Base-by-base conservation (phyloP, 305 asterid genomes). In the Striga hermonthica region DNA sequence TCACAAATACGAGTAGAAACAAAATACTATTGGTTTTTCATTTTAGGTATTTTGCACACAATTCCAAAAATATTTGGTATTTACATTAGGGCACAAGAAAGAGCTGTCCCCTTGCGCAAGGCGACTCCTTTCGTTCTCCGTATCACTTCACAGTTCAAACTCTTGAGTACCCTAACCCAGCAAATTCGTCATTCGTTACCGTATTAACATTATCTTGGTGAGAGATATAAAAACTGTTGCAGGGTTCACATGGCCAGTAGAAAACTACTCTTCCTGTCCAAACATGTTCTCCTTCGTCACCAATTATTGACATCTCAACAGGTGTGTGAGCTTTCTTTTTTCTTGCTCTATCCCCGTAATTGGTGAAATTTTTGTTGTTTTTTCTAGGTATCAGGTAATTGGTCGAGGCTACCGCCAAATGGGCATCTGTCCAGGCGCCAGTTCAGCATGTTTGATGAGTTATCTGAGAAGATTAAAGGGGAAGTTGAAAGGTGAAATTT, bases 391-490 rank as follows among this genome's bases (percentile, higher is more conserved):
- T 77, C 70, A 16, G 65, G 68, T 44, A 65, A 80, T 70, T 69
- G 68, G 70, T 7, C 78, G 49, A 72, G 76, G 73, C 72, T 66
- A 37, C 74, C 76, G 54, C 69, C 81, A 5, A 68, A 59, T 70
- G 76, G 78, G 53, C 60, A 73, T 68, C 58, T 66, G 54, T 68
- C 54, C 45, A 73, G 77, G 49, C 91, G 94, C 41, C 76, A 84
- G 41, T 82, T 85, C 77, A 71, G 97, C 58, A 83, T 84, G 47
- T 72, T 90, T 52, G 82, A 82, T 70, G 95, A 88, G 50, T 76
- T 88, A 69, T 82, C 96, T 45, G 68, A 84, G 62, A 84, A 84
- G 67, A 39, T 88, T 60, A 88, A 81, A 78, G 91, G 87, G 9
- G 89, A 86, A 80, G 75, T 78, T 22, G 74, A 72, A 41, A 82